phyloP scores from a whole-genome alignment of 2,329 filamentous ascomycete species.

The Colletotrichum filicis region DNA sequence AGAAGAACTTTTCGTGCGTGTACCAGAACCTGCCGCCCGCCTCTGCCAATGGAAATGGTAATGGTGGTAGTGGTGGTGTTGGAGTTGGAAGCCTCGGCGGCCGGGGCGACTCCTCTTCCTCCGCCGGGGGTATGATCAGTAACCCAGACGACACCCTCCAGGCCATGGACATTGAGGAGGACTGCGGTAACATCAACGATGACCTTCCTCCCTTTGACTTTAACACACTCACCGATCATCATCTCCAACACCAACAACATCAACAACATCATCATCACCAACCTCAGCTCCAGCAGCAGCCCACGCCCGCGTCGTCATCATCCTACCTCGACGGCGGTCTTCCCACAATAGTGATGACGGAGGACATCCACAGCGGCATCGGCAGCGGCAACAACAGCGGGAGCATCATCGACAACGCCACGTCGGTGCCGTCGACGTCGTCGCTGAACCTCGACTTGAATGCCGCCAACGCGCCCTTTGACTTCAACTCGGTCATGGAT shows the following conservation, averaged over 20 bases:
- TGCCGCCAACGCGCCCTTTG: conserved; percentile 44
- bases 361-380: not conserved
- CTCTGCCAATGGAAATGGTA: not conserved
- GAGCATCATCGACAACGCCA: not conserved
- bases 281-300: conserved; percentile 9
- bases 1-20: conserved; percentile 53
- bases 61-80: not conserved
- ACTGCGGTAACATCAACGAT: not conserved
- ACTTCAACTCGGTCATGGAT: conserved; percentile 38
- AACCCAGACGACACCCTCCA: conserved; percentile 18
- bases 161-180: conserved; percentile 27
- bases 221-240: conserved; percentile 16
- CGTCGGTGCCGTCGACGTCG: conserved; percentile 38
- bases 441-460: conserved; percentile 31
- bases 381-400: not conserved
- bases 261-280: not conserved
- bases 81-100: not conserved
- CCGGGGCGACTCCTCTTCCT: not conserved
- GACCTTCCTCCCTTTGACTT: conserved; percentile 23
- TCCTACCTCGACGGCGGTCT: conserved; percentile 4
- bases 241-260: conserved; percentile 7
- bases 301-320: not conserved
- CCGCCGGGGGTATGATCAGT: not conserved
- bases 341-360: conserved; percentile 11
- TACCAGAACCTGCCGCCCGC: conserved; percentile 50